A percentile compares a stretch with the other conserved stretches of the same genome.
phyloP scores from a whole-genome alignment of 2,329 filamentous ascomycete species.

The Verticillium tricorpus region DNA sequence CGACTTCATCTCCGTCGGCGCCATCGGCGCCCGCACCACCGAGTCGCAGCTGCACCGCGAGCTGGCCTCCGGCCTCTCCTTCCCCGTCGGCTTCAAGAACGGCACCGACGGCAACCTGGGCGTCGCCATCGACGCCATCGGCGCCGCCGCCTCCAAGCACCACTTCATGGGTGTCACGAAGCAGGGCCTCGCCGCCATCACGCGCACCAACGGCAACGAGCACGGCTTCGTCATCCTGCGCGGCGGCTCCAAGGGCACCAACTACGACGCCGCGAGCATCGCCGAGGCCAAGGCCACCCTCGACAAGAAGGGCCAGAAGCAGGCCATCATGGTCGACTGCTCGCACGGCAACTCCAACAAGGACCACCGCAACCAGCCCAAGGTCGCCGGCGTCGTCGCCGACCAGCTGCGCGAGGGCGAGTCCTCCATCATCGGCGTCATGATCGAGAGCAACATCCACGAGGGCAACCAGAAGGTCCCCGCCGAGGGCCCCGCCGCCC shows the following conservation, averaged over 20 bases:
- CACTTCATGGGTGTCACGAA: constrained; percentile 99
- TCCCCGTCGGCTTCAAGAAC: constrained; percentile 99
- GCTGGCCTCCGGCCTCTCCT: constrained; percentile 88
- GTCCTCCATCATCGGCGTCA: constrained; percentile 86
- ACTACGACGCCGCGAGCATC: constrained; percentile 86
- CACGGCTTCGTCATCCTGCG: constrained; percentile 96
- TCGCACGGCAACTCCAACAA: constrained; percentile 98
- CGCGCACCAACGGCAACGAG: constrained; percentile 87
- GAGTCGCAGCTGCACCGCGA: constrained; percentile 96
- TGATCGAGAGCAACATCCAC: constrained; percentile 98
- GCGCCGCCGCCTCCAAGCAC: constrained; percentile 77
- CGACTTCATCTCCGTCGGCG: constrained; percentile 90
- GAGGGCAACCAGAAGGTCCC: constrained; percentile 88
- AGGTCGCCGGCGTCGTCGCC: constrained; percentile 75
- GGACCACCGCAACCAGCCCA: constrained; percentile 94
- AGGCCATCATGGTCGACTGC: constrained; percentile 97
- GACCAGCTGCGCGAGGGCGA: constrained; percentile 87
- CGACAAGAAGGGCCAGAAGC: constrained; percentile 74
- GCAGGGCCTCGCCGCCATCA: constrained; percentile 92
- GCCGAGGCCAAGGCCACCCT: constrained; percentile 73
- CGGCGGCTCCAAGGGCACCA: constrained; percentile 86
- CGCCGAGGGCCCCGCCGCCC: constrained; percentile 67
- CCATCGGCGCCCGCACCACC: constrained; percentile 92
- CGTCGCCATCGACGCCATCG: constrained; percentile 94
- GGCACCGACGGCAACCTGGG: constrained; percentile 89